phyloP scores from a whole-genome alignment of 768 basidiomycete species.

The Neoboletus magnificus region DNA sequence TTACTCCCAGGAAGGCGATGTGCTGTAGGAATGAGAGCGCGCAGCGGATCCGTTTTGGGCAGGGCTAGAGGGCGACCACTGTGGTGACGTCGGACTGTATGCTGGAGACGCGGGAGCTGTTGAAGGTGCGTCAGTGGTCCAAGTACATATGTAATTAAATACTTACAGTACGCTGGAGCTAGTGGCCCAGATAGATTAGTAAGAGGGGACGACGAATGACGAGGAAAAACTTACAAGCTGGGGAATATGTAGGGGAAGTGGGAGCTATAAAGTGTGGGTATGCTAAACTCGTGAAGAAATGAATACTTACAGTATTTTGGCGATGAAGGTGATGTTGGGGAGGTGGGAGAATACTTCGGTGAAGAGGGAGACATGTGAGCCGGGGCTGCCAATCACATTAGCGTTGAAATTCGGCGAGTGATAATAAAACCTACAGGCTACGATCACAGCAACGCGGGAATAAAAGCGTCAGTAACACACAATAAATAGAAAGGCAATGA shows the following conservation, averaged over 20 bases:
- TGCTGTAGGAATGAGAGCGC: slow-evolving; percentile 43
- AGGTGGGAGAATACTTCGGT: slow-evolving; percentile 91
- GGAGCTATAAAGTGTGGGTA: slow-evolving; percentile 51
- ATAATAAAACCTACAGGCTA: slow-evolving; percentile 58
- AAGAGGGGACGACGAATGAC: not conserved
- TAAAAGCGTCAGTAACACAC: slow-evolving; percentile 23
- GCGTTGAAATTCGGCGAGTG: not conserved
- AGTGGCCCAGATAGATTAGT: slow-evolving; percentile 6
- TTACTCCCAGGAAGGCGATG: slow-evolving; percentile 54
- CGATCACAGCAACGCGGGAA: slow-evolving; percentile 1
- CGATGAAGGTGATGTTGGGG: slow-evolving; percentile 87
- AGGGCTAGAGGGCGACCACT: slow-evolving; percentile 81
- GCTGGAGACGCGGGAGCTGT: slow-evolving; percentile 81
- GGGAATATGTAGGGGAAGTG: slow-evolving; percentile 84
- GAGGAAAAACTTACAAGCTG: slow-evolving; percentile 62
- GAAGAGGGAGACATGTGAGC: slow-evolving; percentile 85
- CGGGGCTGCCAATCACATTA: slow-evolving; percentile 48
- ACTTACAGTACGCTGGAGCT: slow-evolving; percentile 81
- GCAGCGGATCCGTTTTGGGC: slow-evolving; percentile 46
- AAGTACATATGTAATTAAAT: not conserved
- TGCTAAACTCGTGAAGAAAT: not conserved
- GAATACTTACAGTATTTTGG: slow-evolving; percentile 80
- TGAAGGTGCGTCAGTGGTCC: slow-evolving; percentile 11
- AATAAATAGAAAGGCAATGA: slow-evolving; percentile 1
- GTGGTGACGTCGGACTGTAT: slow-evolving; percentile 83